Percentiles rank a stretch among this genome's conserved stretches.
phyloP scores from a whole-genome alignment of 305 asterid genomes.

The Ajuga reptans region DNA sequence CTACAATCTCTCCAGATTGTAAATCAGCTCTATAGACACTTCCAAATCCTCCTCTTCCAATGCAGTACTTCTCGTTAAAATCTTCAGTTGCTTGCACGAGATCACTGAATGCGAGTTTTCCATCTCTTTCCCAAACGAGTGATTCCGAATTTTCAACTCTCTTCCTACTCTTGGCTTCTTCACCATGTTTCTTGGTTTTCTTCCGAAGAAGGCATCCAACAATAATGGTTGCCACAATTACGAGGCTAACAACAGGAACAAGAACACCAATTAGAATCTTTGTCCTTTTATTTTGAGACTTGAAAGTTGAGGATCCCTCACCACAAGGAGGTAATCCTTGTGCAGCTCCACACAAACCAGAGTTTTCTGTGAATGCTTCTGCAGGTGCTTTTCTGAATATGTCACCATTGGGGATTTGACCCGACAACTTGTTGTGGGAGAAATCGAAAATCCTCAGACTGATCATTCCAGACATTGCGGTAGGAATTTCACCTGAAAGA shows the following conservation, averaged over 20 bases:
- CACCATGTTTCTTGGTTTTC: constrained; percentile 30
- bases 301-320: constrained; percentile 17
- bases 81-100: constrained; percentile 59
- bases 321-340: constrained; percentile 48
- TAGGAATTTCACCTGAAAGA: constrained; percentile 60
- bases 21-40: constrained; percentile 65
- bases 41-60: constrained; percentile 87
- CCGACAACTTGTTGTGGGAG: constrained; percentile 62
- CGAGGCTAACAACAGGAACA: constrained; percentile 42
- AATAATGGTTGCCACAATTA: constrained; percentile 31
- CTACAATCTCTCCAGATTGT: constrained; percentile 52
- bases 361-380: constrained; percentile 40
- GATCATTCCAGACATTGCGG: constrained; percentile 38
- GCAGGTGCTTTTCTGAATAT: constrained; percentile 39
- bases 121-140: constrained; percentile 63
- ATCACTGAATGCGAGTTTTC: constrained; percentile 58
- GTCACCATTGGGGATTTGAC: constrained; percentile 47
- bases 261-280: constrained; percentile 38
- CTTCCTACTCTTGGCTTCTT: constrained; percentile 32
- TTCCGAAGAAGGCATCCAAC: constrained; percentile 25
- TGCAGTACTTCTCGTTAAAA: constrained; percentile 51
- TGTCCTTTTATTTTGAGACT: constrained; percentile 29
- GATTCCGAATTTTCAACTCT: constrained; percentile 35
- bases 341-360: constrained; percentile 57
- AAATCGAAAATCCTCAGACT: constrained; percentile 50